phyloP scores from a whole-genome alignment of 805 yeast genomes.

The Yarrowia divulgata region DNA sequence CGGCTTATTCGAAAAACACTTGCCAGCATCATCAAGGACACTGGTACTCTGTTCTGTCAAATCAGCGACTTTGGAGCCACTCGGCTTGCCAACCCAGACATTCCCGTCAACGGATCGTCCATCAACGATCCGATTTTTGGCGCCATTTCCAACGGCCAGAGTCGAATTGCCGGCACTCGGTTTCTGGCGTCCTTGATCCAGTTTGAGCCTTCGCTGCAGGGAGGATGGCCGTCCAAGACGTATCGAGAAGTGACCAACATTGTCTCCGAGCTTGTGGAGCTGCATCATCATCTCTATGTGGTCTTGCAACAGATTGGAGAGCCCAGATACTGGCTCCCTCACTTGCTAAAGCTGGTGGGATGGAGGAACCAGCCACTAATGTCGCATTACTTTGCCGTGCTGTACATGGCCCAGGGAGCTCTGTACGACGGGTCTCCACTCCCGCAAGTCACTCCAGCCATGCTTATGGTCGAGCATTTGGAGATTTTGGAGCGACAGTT shows the following conservation, averaged over 20 bases:
- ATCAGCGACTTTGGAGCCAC: constrained; percentile 49
- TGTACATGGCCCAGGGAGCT: constrained; percentile 49
- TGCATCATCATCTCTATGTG: constrained; percentile 46
- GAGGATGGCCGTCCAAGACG: constrained; percentile 49
- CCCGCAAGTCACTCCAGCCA: constrained; percentile 50
- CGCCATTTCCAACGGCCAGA: constrained; percentile 40
- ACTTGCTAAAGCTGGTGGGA: constrained; percentile 46
- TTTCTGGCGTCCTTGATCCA: constrained; percentile 28
- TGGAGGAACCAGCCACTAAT: constrained; percentile 47
- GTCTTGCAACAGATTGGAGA: constrained; percentile 46
- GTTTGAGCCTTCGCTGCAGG: constrained; percentile 50
- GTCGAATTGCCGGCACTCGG: constrained; percentile 40
- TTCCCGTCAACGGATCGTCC: constrained; percentile 40
- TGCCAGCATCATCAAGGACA: constrained; percentile 45
- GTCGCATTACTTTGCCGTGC: constrained; percentile 47
- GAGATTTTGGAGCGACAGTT: constrained; percentile 6
- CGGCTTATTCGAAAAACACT: constrained; percentile 46
- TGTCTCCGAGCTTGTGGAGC: constrained; percentile 45
- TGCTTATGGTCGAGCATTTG: constrained; percentile 43
- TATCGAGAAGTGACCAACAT: constrained; percentile 47
- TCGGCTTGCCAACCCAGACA: constrained; percentile 45
- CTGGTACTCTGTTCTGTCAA: constrained; percentile 48
- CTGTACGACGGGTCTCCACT: constrained; percentile 47
- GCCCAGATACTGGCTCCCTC: constrained; percentile 43
- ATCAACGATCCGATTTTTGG: constrained; percentile 43